Base-by-base conservation (phyloP, 1,284 basidiomycete genomes). In the Xerocomus cyaneibrunnescens region DNA sequence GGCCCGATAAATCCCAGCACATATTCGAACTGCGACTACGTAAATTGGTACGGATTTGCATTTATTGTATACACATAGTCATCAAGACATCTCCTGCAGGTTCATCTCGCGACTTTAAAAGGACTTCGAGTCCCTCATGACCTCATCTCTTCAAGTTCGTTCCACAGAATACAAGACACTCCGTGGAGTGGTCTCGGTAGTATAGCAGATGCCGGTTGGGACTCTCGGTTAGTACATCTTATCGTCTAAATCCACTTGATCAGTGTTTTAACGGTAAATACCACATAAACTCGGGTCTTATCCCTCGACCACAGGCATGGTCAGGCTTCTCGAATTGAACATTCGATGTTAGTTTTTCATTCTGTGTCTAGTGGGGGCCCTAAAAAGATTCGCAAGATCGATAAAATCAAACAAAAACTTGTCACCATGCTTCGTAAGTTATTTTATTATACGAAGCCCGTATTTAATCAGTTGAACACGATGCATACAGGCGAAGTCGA, bases 351-450 rank as follows among this genome's bases (percentile, higher is more conserved):
- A 1, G n/a, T 46, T 2, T 46, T 60, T 22, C 34, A 19, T 21
- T 30, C 10, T 12, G 13, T 12, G 13, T 30, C 28, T 10, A 30
- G 13, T 12, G 10, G 28, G 4, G 6, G 13, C 28, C 6, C 9
- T 7, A 30, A 30, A 30, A 30, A 40, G 34, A 48, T 2, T 0
- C 39, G 27, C 13, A 60, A 43, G 37, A 40, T 53, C 1, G 23
- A 50, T 5, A 23, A 22, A 30, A 56, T 61, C 22, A 51, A 50
- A 21, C 12, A 51, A 23, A 38, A 21, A 22, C 44, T 63, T 2
- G n/a, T 56, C 3, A 37, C 32, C 0, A 60, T 57, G 57, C 57
- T 62, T 28, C 47, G 56, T 59, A 16, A 40, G 56, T 25, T 2
- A 3, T 14, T 19, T n/a, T 12, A 14, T 38, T 4, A 2, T 1